A percentile compares a stretch with the other conserved stretches of the same genome.
Evolutionary conservation across 345 rosid genomes (phyloP).

Genomic region (Salix purpurea): DNA sequence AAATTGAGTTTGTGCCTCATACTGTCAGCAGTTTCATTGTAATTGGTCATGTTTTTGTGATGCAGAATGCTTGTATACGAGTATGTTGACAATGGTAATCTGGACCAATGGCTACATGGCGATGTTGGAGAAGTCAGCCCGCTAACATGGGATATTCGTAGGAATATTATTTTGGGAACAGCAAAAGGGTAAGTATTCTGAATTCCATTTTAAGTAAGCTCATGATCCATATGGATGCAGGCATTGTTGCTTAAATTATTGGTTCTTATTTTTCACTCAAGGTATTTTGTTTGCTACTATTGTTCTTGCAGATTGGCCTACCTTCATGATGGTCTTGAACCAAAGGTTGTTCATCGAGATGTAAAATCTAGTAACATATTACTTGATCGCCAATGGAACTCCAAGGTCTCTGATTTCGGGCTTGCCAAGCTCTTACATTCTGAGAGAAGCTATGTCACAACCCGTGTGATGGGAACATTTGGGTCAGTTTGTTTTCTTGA

Average conservation of each 20-base stretch:
- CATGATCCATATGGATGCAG: neutral
- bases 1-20: neutral
- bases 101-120: slow-evolving; percentile 96
- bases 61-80: slow-evolving; percentile 93
- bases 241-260: neutral
- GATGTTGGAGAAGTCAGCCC: slow-evolving; percentile 89
- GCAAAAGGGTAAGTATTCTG: slow-evolving; percentile 66
- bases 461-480: slow-evolving; percentile 96
- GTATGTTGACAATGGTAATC: slow-evolving; percentile 83
- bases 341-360: slow-evolving; percentile 93
- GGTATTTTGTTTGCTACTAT: neutral
- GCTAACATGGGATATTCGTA: slow-evolving; percentile 84
- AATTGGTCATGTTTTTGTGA: slow-evolving; percentile 20
- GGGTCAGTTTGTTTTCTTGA: slow-evolving; percentile 49
- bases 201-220: neutral
- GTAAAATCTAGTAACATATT: slow-evolving; percentile 87
- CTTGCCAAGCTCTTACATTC: slow-evolving; percentile 89
- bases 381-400: slow-evolving; percentile 81
- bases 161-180: slow-evolving; percentile 76
- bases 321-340: slow-evolving; percentile 98
- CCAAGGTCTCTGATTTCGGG: slow-evolving; percentile 95
- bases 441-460: slow-evolving; percentile 79
- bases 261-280: neutral
- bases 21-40: neutral
- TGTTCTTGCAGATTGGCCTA: slow-evolving; percentile 66